Evolutionary conservation across 2,329 filamentous ascomycete genomes (phyloP).

Genomic region (Sphaerulina musiva): DNA sequence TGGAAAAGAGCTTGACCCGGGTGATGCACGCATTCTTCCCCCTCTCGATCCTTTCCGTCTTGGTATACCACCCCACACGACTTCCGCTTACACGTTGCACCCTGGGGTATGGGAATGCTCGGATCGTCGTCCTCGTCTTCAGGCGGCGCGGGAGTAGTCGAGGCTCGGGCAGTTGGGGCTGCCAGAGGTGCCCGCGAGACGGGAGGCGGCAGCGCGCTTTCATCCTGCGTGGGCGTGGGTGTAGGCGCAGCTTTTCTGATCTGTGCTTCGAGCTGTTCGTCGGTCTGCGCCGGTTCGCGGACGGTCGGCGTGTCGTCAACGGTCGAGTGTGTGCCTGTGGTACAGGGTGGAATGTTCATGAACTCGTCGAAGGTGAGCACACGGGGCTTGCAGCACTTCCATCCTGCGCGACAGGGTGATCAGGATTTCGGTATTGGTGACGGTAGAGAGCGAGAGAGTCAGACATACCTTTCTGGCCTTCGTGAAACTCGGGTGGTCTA

Average conservation of each 20-base stretch:
- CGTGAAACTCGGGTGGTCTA: conserved; percentile 73
- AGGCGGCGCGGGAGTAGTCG: conserved; percentile 52
- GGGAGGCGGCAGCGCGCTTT: conserved; percentile 22
- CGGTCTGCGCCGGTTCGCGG: conserved; percentile 21
- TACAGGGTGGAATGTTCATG: conserved; percentile 85
- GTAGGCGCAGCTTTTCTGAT: conserved; percentile 19
- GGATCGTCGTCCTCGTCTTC: conserved; percentile 85
- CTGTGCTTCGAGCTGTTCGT: conserved; percentile 31
- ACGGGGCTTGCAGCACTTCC: conserved; percentile 97
- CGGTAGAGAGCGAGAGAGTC: conserved; percentile 6
- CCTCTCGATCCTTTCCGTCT: conserved; percentile 54
- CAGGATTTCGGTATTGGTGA: not conserved
- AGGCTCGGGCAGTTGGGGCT: conserved; percentile 28
- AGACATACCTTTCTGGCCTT: conserved; percentile 87
- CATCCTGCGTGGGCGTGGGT: conserved; percentile 25
- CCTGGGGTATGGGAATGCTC: conserved; percentile 62
- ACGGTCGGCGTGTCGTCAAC: conserved; percentile 61
- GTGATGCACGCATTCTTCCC: conserved; percentile 79
- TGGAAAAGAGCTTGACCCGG: conserved; percentile 91
- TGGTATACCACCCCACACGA: conserved; percentile 65
- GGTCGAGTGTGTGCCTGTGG: conserved; percentile 82
- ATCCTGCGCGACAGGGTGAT: conserved; percentile 53
- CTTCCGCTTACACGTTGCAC: conserved; percentile 68
- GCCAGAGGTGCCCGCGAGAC: conserved; percentile 27
- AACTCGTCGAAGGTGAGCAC: conserved; percentile 98